Conservation (phyloP, 345 rosid genomes). For the Gossypium anomalum region DNA sequence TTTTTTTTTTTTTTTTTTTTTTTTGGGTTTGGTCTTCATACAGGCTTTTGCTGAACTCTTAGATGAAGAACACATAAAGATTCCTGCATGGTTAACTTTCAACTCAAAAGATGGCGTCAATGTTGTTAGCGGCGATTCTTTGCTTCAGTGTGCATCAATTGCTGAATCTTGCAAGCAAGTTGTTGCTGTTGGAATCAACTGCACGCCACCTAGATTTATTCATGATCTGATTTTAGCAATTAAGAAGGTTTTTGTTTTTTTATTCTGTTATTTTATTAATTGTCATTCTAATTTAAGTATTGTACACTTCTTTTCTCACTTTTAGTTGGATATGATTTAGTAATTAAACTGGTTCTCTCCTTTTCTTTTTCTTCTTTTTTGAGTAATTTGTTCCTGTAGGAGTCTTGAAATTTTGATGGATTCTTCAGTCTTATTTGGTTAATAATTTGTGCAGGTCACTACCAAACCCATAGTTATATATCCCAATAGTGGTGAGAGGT, state of each 20-base stretch:
- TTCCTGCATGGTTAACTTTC: slow-evolving; percentile 80
- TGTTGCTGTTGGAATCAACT: slow-evolving; percentile 75
- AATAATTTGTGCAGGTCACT: slow-evolving; percentile 46
- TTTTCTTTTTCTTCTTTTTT: background rate
- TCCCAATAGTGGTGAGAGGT: slow-evolving; percentile 79
- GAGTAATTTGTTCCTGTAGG: background rate
- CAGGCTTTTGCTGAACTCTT: slow-evolving; percentile 71
- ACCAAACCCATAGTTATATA: slow-evolving; percentile 66
- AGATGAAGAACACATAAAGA: slow-evolving; percentile 50
- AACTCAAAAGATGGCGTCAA: slow-evolving; percentile 73
- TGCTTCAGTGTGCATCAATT: slow-evolving; percentile 53
- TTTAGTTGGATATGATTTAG: background rate
- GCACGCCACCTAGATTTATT: slow-evolving; percentile 83
- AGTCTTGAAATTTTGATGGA: background rate
- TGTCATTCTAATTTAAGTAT: background rate
- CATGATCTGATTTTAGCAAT: slow-evolving; percentile 46
- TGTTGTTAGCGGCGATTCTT: slow-evolving; percentile 73
- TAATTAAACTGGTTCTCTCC: background rate
- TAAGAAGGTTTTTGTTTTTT: slow-evolving; percentile 38
- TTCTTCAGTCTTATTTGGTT: background rate
- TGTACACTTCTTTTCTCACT: background rate
- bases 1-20: background rate
- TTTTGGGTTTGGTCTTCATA: background rate
- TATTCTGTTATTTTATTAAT: slow-evolving; percentile 6
- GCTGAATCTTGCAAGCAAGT: slow-evolving; percentile 62